Evolutionary conservation across 2,329 filamentous ascomycete species (phyloP), one percentile per base, ranked within the genome.

Genomic region (Paraphaeosphaeria minitans): DNA sequence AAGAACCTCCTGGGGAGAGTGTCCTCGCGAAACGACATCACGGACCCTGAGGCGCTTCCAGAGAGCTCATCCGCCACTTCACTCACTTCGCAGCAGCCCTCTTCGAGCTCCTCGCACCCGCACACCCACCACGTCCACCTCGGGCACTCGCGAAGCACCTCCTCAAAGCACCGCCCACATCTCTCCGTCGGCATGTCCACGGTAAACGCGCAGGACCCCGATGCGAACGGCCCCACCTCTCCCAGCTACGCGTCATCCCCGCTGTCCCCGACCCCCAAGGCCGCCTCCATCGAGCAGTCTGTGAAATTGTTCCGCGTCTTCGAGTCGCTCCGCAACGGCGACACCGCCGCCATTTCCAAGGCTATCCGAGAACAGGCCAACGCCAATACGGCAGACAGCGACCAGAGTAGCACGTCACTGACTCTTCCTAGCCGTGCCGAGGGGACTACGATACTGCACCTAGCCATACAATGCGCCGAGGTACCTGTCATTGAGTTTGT

Each of bases 391-490:
- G 59, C 69, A 19, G 65, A 77, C 79, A 78, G 66, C 89, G 83
- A 82, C 66, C 57, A 78, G 70, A 83, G 83, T 59, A 85, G 85
- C 67, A 84, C 85, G 63, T 76, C 75, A 45, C 62, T 77, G 53
- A 61, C 68, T 27, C 66, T 84, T 66, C 77, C 80, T 62, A 69
- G 52, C 52, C 67, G 68, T 76, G 68, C 93, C 29, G 90, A 93
- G 59, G 93, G 96, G 56, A 97, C 93, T 0, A 95, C 92, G 1
- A 89, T 98, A 43, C 83, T 99, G 39, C 94, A 99, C 76, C 83
- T 99, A 42, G 93, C 95, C 27, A 92, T 98, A 46, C 95, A 99
- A 78, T 98, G 94, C 78, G 94, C 95, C 51, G 95, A 98, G 75
- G 85, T 90, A 50, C 89, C 92, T 21, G 93, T 99, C 29, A 90